Evolutionary conservation across 1,284 basidiomycete species (phyloP).

Genomic region (Microbotryomycetes sp.): DNA sequence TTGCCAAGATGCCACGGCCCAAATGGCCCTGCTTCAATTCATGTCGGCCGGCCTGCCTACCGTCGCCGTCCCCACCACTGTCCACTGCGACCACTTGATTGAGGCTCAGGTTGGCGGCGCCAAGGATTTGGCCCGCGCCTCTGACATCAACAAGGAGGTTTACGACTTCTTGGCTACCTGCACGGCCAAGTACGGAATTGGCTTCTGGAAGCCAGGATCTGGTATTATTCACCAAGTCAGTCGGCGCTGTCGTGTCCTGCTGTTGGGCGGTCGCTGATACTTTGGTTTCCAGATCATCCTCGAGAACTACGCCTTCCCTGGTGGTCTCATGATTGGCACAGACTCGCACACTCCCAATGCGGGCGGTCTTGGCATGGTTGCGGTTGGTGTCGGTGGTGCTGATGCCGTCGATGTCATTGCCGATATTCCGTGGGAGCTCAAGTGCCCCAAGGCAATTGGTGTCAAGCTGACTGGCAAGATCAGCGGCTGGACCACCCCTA

Average conservation of each 20-base stretch:
- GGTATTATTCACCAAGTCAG: slow-evolving; percentile 55
- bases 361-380: slow-evolving; percentile 97
- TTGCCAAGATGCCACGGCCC: slow-evolving; percentile 96
- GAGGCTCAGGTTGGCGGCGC: slow-evolving; percentile 91
- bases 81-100: slow-evolving; percentile 99
- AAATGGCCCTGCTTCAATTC: slow-evolving; percentile 99
- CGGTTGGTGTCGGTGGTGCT: slow-evolving; percentile 97
- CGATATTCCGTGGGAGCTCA: slow-evolving; percentile 94
- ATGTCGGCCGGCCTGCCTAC: slow-evolving; percentile 99
- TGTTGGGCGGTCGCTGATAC: too few species aligned
- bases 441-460: slow-evolving; percentile 98
- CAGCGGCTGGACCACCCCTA: slow-evolving; percentile 93
- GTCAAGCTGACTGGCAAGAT: slow-evolving; percentile 95
- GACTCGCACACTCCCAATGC: slow-evolving; percentile 99
- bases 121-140: slow-evolving; percentile 87
- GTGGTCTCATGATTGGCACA: slow-evolving; percentile 98
- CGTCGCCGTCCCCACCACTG: slow-evolving; percentile 92
- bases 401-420: slow-evolving; percentile 99
- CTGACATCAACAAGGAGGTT: slow-evolving; percentile 95
- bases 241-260: background rate
- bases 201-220: slow-evolving; percentile 99
- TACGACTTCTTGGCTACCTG: slow-evolving; percentile 99
- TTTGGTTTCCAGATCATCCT: slow-evolving; percentile 87
- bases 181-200: slow-evolving; percentile 97
- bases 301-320: slow-evolving; percentile 98